phyloP scores from a whole-genome alignment of 176 grass and related monocot species.

The Thinopyrum elongatum region DNA sequence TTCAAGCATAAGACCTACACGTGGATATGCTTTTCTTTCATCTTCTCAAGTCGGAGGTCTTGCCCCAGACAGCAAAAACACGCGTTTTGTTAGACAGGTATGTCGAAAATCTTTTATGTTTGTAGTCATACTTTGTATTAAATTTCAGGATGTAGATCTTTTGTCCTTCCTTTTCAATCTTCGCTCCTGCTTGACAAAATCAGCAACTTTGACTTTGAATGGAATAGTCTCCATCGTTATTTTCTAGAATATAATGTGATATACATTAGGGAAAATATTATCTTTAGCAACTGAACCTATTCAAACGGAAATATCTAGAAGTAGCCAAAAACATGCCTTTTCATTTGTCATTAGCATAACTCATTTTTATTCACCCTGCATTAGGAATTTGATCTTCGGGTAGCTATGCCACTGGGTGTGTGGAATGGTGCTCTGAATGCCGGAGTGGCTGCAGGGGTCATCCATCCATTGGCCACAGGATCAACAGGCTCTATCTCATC shows the following conservation, averaged over 20 bases:
- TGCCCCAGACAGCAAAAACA: constrained; percentile 48
- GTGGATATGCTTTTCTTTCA: constrained; percentile 71
- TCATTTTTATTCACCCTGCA: constrained; percentile 7
- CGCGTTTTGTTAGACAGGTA: constrained; percentile 75
- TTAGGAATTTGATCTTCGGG: constrained; percentile 93
- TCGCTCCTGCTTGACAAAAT: neutral
- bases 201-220: neutral
- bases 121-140: neutral
- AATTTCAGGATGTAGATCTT: neutral
- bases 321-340: neutral
- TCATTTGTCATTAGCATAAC: neutral
- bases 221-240: neutral
- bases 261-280: neutral
- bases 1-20: constrained; percentile 62
- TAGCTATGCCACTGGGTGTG: constrained; percentile 73
- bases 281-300: constrained; percentile 1
- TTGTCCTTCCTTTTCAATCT: neutral
- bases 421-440: constrained; percentile 73
- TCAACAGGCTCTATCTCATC: constrained; percentile 43
- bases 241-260: constrained; percentile 21
- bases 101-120: constrained; percentile 12
- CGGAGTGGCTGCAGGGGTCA: constrained; percentile 62
- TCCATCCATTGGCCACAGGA: constrained; percentile 55
- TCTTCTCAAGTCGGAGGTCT: constrained; percentile 82
- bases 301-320: constrained; percentile 10